Percentiles rank a stretch among this genome's conserved stretches.
Evolutionary conservation across 2,329 filamentous ascomycete genomes (phyloP).

Genomic region (Colletotrichum acutatum): DNA sequence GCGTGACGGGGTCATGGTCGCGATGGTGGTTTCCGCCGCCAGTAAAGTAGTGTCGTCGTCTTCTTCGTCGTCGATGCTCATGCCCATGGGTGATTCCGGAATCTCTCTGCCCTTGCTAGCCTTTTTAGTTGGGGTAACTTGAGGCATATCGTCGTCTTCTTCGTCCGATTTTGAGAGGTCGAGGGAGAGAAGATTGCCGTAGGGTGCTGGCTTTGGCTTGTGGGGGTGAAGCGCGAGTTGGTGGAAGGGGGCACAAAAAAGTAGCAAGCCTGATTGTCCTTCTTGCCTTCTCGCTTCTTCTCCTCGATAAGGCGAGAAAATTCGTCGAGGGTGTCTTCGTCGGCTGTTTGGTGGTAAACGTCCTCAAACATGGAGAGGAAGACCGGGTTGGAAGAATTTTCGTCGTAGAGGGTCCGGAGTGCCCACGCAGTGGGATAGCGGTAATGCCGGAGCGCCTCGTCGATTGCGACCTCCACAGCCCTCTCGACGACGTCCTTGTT

Average conservation of each 20-base stretch:
- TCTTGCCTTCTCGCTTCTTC: slow-evolving; percentile 68
- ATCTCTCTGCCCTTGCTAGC: slow-evolving; percentile 16
- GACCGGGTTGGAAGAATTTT: slow-evolving; percentile 60
- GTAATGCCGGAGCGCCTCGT: slow-evolving; percentile 65
- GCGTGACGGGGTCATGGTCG: slow-evolving; percentile 46
- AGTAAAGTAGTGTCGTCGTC: slow-evolving; percentile 13
- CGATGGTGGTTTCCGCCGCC: slow-evolving; percentile 5
- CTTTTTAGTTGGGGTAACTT: slow-evolving; percentile 32
- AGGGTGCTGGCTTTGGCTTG: slow-evolving; percentile 61
- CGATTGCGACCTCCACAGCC: slow-evolving; percentile 67
- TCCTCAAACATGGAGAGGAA: slow-evolving; percentile 69
- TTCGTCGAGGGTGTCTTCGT: slow-evolving; percentile 59
- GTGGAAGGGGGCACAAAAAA: slow-evolving; percentile 65
- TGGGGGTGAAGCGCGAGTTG: slow-evolving; percentile 53
- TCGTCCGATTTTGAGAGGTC: slow-evolving; percentile 44
- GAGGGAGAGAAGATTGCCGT: slow-evolving; percentile 57
- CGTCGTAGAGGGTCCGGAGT: slow-evolving; percentile 69
- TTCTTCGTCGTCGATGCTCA: slow-evolving; percentile 9
- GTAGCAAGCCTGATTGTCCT: slow-evolving; percentile 60
- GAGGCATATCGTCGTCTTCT: slow-evolving; percentile 5
- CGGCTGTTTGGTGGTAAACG: slow-evolving; percentile 68
- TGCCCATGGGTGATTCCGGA: slow-evolving; percentile 16
- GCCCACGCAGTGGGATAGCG: slow-evolving; percentile 73
- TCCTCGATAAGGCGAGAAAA: slow-evolving; percentile 62
- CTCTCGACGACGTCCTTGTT: slow-evolving; percentile 60